These are phyloP conservation scores for Phytophthora pistaciae DNA, from an alignment of 352 stramenopile species.

Conservation along the genomic window DNA sequence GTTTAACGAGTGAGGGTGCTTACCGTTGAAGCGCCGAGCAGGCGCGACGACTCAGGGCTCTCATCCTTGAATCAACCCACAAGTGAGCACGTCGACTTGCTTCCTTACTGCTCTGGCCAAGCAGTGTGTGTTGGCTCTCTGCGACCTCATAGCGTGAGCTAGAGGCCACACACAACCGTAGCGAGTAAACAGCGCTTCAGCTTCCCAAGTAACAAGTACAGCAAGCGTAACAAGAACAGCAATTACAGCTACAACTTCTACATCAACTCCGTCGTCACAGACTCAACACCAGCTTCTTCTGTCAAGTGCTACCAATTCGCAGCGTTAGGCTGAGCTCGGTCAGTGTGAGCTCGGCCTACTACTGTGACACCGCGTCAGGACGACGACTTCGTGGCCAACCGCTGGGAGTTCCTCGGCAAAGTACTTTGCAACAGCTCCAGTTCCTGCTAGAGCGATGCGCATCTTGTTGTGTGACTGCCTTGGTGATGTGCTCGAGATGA, in stretches of 20 bases:
- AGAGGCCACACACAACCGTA: background rate
- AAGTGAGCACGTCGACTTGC: slow-evolving; percentile 5
- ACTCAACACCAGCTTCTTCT: background rate
- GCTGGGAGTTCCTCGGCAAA: no score
- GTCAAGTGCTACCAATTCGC: slow-evolving; percentile 8
- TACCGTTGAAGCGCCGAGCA: background rate
- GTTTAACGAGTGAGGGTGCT: background rate
- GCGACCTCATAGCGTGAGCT: slow-evolving; percentile 7
- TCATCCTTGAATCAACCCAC: slow-evolving; percentile 20
- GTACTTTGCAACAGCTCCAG: no score
- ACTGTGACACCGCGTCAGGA: background rate
- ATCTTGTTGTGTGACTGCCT: no score
- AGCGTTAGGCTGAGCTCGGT: slow-evolving; percentile 2
- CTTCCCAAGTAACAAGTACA: background rate
- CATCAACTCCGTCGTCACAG: background rate
- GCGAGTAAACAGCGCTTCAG: no score
- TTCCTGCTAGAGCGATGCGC: no score
- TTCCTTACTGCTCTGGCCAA: slow-evolving; percentile 15
- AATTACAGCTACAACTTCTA: background rate
- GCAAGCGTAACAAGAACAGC: background rate
- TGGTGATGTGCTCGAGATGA: no score
- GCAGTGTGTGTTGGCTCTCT: slow-evolving; percentile 16
- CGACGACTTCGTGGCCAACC: no score
- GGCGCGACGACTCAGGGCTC: background rate
- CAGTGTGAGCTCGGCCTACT: slow-evolving; percentile 5